Conservation (phyloP, 1,284 basidiomycete species). For the Prillingera fragicola region DNA sequence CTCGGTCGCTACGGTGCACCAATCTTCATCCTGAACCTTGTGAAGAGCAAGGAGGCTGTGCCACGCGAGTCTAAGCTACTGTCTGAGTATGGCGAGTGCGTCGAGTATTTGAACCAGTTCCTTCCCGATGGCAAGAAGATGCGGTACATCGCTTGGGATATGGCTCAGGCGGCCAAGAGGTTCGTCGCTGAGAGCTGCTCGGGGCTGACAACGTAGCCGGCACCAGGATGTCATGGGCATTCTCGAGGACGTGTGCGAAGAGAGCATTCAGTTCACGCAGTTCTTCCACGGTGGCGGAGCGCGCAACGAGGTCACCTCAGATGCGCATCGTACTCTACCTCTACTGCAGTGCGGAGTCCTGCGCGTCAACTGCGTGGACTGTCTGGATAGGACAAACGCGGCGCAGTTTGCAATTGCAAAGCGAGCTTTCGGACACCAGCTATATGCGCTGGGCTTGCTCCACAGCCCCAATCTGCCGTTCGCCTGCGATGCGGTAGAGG, state of each 20-base stretch:
- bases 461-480: conserved; percentile 79
- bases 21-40: conserved; percentile 90
- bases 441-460: conserved; percentile 87
- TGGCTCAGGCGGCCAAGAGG: conserved; percentile 79
- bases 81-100: conserved; percentile 86
- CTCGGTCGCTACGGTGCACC: conserved; percentile 86
- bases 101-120: conserved; percentile 92
- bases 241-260: conserved; percentile 90
- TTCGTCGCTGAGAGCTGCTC: conserved; percentile 18
- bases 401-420: conserved; percentile 98
- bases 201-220: conserved; percentile 58
- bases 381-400: conserved; percentile 93
- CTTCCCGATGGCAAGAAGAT: conserved; percentile 80
- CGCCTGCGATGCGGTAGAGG: conserved; percentile 92
- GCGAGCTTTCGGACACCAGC: conserved; percentile 87
- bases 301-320: conserved; percentile 34
- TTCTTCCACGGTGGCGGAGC: conserved; percentile 73
- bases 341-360: conserved; percentile 85
- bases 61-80: conserved; percentile 92
- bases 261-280: conserved; percentile 81
- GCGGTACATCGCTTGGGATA: conserved; percentile 92
- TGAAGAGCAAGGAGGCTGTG: conserved; percentile 66
- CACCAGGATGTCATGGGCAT: conserved; percentile 94
- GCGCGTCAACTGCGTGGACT: conserved; percentile 91
- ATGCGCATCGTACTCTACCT: conserved; percentile 62